A percentile compares a stretch with the other conserved stretches of the same genome.
Conservation (phyloP, 495 filamentous ascomycete genomes). For the Penicillium longicatenatum region DNA sequence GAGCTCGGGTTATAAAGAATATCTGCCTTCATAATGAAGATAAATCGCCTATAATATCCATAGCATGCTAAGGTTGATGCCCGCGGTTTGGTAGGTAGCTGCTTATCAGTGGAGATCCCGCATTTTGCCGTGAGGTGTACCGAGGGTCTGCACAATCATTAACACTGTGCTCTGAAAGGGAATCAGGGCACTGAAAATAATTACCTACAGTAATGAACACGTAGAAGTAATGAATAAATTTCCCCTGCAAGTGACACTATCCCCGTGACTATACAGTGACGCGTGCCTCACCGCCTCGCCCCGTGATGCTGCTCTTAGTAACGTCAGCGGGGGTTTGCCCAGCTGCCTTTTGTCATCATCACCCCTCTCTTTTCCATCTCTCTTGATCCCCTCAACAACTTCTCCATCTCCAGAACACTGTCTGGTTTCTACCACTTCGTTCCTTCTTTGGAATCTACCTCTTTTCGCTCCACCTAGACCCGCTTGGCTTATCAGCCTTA, state of each 20-base stretch:
- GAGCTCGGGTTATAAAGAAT: background rate
- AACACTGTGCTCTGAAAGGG: no score
- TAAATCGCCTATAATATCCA: background rate
- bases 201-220: background rate
- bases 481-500: constrained; percentile 34
- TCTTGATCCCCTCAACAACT: constrained; percentile 21
- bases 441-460: constrained; percentile 5
- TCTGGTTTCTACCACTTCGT: background rate
- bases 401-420: constrained; percentile 12
- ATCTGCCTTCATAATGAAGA: background rate
- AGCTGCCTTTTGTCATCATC: constrained; percentile 36
- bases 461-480: constrained; percentile 21
- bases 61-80: background rate
- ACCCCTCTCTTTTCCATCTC: constrained; percentile 22
- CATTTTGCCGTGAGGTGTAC: constrained; percentile 1
- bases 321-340: constrained; percentile 32
- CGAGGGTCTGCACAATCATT: background rate
- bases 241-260: constrained; percentile 10
- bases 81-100: background rate
- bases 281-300: constrained; percentile 33
- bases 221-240: background rate
- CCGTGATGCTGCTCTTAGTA: constrained; percentile 33
- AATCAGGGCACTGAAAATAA: no score
- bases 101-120: constrained; percentile 5
- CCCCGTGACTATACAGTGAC: constrained; percentile 20